Evolutionary conservation across 176 grass and related monocot species (phyloP).

Genomic region (Olyra latifolia): DNA sequence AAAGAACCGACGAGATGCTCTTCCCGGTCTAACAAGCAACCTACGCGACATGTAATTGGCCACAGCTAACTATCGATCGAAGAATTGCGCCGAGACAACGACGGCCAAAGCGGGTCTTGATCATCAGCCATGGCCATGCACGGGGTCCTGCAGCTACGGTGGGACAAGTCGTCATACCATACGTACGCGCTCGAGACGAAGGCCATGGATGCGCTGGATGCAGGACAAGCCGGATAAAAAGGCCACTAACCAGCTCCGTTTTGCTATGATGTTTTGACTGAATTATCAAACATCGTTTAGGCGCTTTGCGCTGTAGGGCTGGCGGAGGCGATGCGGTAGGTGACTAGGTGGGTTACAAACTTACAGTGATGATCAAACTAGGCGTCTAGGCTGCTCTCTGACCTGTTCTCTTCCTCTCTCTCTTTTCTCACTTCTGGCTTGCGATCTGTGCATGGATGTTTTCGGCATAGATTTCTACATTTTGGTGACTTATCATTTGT

Average conservation of each 20-base stretch:
- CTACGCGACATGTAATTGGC: neutral
- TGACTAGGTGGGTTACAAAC: neutral
- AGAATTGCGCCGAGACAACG: neutral
- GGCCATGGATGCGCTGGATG: neutral
- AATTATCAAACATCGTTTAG: neutral
- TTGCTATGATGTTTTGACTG: slow-evolving; percentile 9
- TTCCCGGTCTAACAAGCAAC: neutral
- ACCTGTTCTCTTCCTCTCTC: neutral
- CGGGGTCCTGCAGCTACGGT: too few relatives aligned
- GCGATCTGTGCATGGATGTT: neutral
- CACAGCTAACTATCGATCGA: too few relatives aligned
- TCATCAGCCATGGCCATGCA: neutral
- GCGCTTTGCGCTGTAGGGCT: neutral
- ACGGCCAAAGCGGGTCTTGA: neutral
- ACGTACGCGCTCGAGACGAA: neutral
- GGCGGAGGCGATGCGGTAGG: neutral
- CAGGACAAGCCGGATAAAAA: neutral
- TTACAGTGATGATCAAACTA: neutral
- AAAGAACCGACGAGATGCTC: neutral
- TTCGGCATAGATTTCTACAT: neutral
- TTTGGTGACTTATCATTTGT: neutral
- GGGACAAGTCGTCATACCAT: too few relatives aligned
- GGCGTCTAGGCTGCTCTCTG: neutral
- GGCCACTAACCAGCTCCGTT: neutral
- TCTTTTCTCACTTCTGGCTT: too few relatives aligned